Percentiles rank a stretch among this genome's conserved stretches.
Evolutionary conservation across 2,329 filamentous ascomycete genomes (phyloP).

Genomic region (Alternaria ventricosa): DNA sequence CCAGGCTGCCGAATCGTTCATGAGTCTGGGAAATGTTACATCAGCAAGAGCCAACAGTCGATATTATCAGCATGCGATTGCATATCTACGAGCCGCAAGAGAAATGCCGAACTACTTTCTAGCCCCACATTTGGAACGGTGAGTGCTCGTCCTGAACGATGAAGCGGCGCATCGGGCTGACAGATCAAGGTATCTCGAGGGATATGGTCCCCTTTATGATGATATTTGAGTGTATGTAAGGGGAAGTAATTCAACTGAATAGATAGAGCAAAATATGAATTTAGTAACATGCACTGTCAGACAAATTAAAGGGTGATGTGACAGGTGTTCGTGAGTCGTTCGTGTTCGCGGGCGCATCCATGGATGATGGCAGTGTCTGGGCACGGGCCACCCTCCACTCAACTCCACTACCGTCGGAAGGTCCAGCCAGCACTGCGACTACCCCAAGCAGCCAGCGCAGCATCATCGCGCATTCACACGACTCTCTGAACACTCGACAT

Average conservation of each 20-base stretch:
- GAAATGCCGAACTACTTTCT: slow-evolving; percentile 53
- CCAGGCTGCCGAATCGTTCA: slow-evolving; percentile 58
- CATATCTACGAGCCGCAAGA: slow-evolving; percentile 54
- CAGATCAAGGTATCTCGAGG: slow-evolving; percentile 51
- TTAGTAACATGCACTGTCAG: neutral
- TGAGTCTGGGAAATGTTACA: slow-evolving; percentile 61
- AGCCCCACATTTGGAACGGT: slow-evolving; percentile 56
- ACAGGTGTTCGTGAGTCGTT: neutral
- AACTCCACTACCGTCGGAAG: neutral
- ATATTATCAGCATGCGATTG: slow-evolving; percentile 56
- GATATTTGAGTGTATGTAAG: neutral
- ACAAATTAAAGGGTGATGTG: neutral
- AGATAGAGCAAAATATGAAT: neutral
- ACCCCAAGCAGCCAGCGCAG: neutral
- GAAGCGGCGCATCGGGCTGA: slow-evolving; percentile 7
- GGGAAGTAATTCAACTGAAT: neutral
- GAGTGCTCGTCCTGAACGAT: slow-evolving; percentile 19
- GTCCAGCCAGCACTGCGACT: neutral
- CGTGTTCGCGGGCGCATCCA: neutral
- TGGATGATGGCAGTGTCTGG: neutral
- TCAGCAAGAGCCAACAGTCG: slow-evolving; percentile 52
- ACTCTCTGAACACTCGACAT: neutral
- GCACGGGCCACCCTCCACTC: slow-evolving; percentile 9
- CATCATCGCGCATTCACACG: neutral
- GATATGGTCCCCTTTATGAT: slow-evolving; percentile 47